These are phyloP conservation scores for Colletotrichum camelliae DNA, from an alignment of 2,329 filamentous ascomycete species.

Conservation along the genomic window DNA sequence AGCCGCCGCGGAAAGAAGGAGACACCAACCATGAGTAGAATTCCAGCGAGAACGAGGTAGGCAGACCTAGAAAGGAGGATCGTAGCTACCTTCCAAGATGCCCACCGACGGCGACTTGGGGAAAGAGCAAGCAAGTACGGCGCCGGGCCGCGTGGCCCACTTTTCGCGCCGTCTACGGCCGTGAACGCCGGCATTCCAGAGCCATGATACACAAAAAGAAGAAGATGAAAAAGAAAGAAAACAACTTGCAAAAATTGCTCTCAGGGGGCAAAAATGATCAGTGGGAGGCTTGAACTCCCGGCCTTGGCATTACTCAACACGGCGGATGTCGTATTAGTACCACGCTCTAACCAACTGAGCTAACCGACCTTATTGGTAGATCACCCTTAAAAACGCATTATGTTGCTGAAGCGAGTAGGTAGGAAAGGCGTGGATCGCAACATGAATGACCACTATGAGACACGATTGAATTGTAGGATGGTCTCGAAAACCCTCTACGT, in stretches of 20 bases:
- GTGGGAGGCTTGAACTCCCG: conserved; percentile 23
- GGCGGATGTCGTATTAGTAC: conserved; percentile 15
- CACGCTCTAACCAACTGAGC: conserved; percentile 23
- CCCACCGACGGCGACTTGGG: not conserved
- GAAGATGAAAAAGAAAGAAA: not conserved
- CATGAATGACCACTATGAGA: too few species aligned
- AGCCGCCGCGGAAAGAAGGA: not conserved
- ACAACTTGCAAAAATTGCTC: too few species aligned
- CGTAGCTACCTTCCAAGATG: not conserved
- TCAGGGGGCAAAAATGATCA: not conserved
- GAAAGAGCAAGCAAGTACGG: not conserved
- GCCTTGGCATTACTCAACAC: conserved; percentile 15
- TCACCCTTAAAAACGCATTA: too few species aligned
- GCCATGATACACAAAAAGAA: not conserved
- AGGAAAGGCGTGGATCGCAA: too few species aligned
- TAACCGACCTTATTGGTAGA: not conserved
- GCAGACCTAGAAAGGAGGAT: rapidly evolving
- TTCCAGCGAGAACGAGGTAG: not conserved
- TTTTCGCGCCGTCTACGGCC: not conserved
- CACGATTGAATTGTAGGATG: too few species aligned
- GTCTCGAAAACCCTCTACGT: too few species aligned
- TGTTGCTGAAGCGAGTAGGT: too few species aligned
- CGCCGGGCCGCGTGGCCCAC: not conserved
- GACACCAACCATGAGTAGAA: not conserved
- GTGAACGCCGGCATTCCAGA: not conserved